Base-by-base conservation (phyloP, 2,329 filamentous ascomycete genomes). In the Fusarium scirpi region DNA sequence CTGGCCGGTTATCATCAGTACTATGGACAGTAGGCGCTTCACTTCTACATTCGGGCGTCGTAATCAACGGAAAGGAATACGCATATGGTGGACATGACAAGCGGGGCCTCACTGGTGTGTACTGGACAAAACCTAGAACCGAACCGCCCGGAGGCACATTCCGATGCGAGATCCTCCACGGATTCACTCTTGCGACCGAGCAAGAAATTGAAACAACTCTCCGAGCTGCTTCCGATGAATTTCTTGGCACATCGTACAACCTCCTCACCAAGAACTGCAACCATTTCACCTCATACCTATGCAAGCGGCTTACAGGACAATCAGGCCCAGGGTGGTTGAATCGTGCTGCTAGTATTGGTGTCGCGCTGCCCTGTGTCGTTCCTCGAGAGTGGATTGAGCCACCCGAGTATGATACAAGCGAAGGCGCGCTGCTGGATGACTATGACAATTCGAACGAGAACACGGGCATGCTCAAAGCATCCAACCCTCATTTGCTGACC, bases 201-300 rank as follows among this genome's bases (percentile, higher is more conserved):
- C 82, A 86, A 60, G 92, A 96, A 79, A 91, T 96, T 71, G 90
- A 94, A 55, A 77, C 83, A 16, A 90, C 93, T 43, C 87, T 97
- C 46, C 88, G 86, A 73, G 84, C 85, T 60, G 91, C 90, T 15
- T 93, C 91, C 2, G 86, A 91, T 44, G 86, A 90, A 71, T 97
- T 96, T 74, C 85, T 90, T 60, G 93, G 93, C 25, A 90, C 90
- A 0, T 87, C 87, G 16, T 96, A 97, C 80, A 95, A 96, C 76
- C 86, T 97, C 16, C 85, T 97, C 46, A 94, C 90, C 22, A 90
- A 90, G 73, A 97, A 97, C 80, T 97, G 93, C 85, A 97, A 97
- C 78, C 93, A 97, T 78, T 97, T 97, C 78, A 95, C 93, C 4
- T 89, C 89, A 22, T 89, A 91, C 74, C 85, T 97, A 20, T 94